These are phyloP conservation scores for Erysimum cheiri DNA, from an alignment of 441 rosid species.

Conservation along the genomic window DNA sequence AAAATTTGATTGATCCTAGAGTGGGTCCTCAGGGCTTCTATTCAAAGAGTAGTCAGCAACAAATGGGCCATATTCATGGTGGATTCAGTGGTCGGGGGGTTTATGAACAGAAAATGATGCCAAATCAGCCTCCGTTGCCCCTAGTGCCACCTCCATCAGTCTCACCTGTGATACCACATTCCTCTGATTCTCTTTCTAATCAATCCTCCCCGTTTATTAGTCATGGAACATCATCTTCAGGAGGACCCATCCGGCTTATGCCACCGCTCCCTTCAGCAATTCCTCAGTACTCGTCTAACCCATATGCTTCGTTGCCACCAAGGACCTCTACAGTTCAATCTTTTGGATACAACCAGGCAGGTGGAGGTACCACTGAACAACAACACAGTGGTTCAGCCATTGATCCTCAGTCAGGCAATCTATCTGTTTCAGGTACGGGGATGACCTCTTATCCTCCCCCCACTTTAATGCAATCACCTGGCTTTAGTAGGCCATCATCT, in stretches of 20 bases:
- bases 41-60: slow-evolving; percentile 69
- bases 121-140: slow-evolving; percentile 94
- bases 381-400: slow-evolving; percentile 59
- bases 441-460: slow-evolving; percentile 68
- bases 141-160: slow-evolving; percentile 85
- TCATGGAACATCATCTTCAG: slow-evolving; percentile 59
- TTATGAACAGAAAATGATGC: slow-evolving; percentile 70
- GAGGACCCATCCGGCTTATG: slow-evolving; percentile 78
- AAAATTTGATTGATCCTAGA: slow-evolving; percentile 67
- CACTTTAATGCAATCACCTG: slow-evolving; percentile 67
- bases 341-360: slow-evolving; percentile 60
- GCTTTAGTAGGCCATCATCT: slow-evolving; percentile 70
- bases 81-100: slow-evolving; percentile 67
- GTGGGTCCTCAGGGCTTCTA: slow-evolving; percentile 64
- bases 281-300: slow-evolving; percentile 82
- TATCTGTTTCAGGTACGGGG: slow-evolving; percentile 62
- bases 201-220: slow-evolving; percentile 61
- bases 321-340: slow-evolving; percentile 70
- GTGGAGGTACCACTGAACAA: slow-evolving; percentile 63
- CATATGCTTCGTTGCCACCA: slow-evolving; percentile 62
- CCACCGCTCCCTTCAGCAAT: slow-evolving; percentile 89
- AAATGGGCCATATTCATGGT: slow-evolving; percentile 48
- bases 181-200: slow-evolving; percentile 45
- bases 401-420: slow-evolving; percentile 59
- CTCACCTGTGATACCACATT: slow-evolving; percentile 59